Evolutionary conservation across 2,329 filamentous ascomycete genomes (phyloP), one percentile per base, ranked within the genome.

Genomic region (Trichophyton equinum): DNA sequence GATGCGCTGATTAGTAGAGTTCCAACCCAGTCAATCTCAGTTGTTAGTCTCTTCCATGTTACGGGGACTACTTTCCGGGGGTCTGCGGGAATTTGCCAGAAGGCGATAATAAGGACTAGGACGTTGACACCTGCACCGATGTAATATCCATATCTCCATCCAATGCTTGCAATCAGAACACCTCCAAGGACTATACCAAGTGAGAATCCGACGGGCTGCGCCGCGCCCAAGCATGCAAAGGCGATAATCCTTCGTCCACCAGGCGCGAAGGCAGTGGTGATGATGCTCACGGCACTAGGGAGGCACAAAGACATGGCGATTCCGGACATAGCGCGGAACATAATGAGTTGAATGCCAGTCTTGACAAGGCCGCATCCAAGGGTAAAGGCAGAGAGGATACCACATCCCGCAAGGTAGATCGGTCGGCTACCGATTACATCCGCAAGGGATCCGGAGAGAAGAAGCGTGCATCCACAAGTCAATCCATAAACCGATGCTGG

Each of bases 101-200:
- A 42, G 1, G 60, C 62, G 18, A 63, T 38, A 11, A 60, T 40
- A 25, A 61, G 44, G 22, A 63, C 25, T 13, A 58, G 22, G 36
- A 61, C 30, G 55, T 60, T 79, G 38, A 79, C 64, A 4, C 75
- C 76, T 0, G 77, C 76, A 18, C 73, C 69, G 2, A 81, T 71
- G 64, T 81, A 78, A 65, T 78, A 84, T 1, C 78, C 80, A 63
- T 72, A 77, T 58, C 80, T 68, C 81, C 81, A 83, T 2, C 79
- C 78, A 49, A 80, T 75, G 0, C 71, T 74, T 27, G 78, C 74
- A 46, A 83, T 74, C 1, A 83, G 68, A 0, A 81, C 65, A 62
- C 80, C 79, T 30, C 79, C 78, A 3, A 82, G 67, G 2, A 76
- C 71, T 1, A 82, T 70, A 0, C 80, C 80, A 0, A 80, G 60